Conservation (phyloP, 2,329 filamentous ascomycete genomes). For the Pyrenophora seminiperda region DNA sequence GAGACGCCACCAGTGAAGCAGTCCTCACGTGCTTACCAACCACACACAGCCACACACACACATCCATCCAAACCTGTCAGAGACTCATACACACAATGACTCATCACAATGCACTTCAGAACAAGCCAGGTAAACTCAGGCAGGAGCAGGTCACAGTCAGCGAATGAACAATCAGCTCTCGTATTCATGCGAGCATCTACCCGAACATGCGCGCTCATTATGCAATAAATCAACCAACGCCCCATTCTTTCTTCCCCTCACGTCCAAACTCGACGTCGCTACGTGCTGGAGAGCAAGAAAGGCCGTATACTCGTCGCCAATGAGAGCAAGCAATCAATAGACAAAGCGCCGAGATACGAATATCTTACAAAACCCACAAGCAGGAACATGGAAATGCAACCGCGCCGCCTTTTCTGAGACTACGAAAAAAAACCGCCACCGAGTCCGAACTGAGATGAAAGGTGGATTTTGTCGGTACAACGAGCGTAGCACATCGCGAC, state of each 20-base stretch:
- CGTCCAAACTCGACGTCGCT: slow-evolving; percentile 20
- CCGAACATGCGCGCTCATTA: slow-evolving; percentile 32
- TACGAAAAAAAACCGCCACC: slow-evolving; percentile 30
- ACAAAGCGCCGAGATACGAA: slow-evolving; percentile 30
- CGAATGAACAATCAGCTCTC: slow-evolving; percentile 8
- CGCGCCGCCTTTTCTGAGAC: slow-evolving; percentile 35
- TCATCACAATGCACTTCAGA: neutral
- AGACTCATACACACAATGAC: neutral
- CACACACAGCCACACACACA: too few species aligned
- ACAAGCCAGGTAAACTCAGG: too few species aligned
- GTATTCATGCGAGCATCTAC: slow-evolving; percentile 34
- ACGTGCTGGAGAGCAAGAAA: slow-evolving; percentile 6
- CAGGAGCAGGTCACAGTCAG: too few species aligned
- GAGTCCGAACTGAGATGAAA: slow-evolving; percentile 21
- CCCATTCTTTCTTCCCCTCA: slow-evolving; percentile 17
- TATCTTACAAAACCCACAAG: slow-evolving; percentile 37
- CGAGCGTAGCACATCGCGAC: slow-evolving; percentile 34
- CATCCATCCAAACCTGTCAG: too few species aligned
- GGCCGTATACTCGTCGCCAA: slow-evolving; percentile 24
- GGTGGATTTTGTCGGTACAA: slow-evolving; percentile 32
- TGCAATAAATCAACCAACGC: slow-evolving; percentile 40
- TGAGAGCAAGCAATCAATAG: slow-evolving; percentile 8
- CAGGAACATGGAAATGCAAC: slow-evolving; percentile 33
- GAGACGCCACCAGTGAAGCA: too few species aligned
- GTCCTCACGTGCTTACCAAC: too few species aligned